Evolutionary conservation across 352 stramenopile genomes (phyloP), one percentile per base, ranked within the genome.

Genomic region (Phytopythium boreale): DNA sequence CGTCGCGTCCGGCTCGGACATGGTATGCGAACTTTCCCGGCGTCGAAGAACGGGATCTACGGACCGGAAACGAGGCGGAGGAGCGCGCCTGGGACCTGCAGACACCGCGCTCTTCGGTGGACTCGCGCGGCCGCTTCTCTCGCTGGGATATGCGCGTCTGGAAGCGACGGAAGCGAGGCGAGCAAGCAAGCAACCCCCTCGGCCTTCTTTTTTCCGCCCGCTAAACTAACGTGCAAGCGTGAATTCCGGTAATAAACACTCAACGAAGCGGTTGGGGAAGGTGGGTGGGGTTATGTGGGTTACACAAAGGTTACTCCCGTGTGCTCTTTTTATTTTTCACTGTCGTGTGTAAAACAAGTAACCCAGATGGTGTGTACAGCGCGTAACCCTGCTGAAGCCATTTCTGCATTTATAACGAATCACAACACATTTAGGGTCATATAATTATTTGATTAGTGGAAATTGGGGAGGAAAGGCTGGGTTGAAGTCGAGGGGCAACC

Each of bases 121-220:
- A 22, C 19, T 8, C 9, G 44, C 44, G 44, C 11, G 19, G 19
- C 22, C 44, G 43, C 4, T 20, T 49, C 12, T 49, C 12, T 4
- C 4, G 43, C 20, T 12, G 4, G 19, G 43, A 49, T 14, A 24
- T 19, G 19, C 17, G 43, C 43, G 34, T 39, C 34, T 39, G 34
- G 34, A 39, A 14, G 34, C 34, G 34, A 14, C 34, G 34, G 6
- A 14, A 39, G 7, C 19, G 20, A 49, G 43, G 43, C 43, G 20
- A 26, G 43, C 43, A 49, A 49, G 43, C 43, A 49, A 49, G 41
- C 41, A 47, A 49, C 43, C 43, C 43, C 43, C 43, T 49, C 19
- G 19, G 22, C 5, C 20, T 47, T n/a, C 43, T 26, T 49, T 24
- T 49, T 11, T 14, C 15, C 39, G 29, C 29, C 29, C 29, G 29